Conservation (phyloP, 2,329 filamentous ascomycete species). For the Fusarium sp. region DNA sequence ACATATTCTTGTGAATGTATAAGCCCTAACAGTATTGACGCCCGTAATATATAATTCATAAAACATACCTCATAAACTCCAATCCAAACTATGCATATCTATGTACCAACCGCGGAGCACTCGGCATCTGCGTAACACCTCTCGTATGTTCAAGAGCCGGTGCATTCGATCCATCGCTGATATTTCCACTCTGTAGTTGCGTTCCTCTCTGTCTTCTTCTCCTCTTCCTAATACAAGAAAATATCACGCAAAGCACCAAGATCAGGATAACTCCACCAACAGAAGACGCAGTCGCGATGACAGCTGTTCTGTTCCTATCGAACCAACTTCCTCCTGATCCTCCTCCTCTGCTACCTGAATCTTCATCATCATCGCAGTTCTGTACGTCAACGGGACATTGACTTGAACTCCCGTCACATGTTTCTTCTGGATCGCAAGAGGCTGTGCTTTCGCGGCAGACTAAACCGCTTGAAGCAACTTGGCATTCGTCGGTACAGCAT, state of each 20-base stretch:
- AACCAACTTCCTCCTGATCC: conserved; percentile 17
- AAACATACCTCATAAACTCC: neutral
- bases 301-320: conserved; percentile 27
- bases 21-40: neutral
- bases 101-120: conserved; percentile 8
- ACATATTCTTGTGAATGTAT: accelerated
- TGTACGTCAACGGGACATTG: conserved; percentile 24
- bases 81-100: conserved; percentile 19
- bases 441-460: conserved; percentile 21
- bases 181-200: neutral
- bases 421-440: conserved; percentile 22
- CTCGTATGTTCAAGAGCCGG: neutral
- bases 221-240: conserved; percentile 8
- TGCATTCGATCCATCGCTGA: neutral
- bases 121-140: conserved; percentile 1
- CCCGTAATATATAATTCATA: neutral
- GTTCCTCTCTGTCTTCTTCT: neutral
- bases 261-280: conserved; percentile 19
- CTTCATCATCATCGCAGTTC: neutral
- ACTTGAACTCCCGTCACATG: conserved; percentile 18
- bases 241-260: neutral
- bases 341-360: neutral
- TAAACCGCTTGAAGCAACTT: neutral
- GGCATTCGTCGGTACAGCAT: conserved; percentile 28
- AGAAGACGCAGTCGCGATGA: conserved; percentile 24